Evolutionary conservation across 2,329 filamentous ascomycete genomes (phyloP).

Genomic region (Pseudodiploospora longispora): DNA sequence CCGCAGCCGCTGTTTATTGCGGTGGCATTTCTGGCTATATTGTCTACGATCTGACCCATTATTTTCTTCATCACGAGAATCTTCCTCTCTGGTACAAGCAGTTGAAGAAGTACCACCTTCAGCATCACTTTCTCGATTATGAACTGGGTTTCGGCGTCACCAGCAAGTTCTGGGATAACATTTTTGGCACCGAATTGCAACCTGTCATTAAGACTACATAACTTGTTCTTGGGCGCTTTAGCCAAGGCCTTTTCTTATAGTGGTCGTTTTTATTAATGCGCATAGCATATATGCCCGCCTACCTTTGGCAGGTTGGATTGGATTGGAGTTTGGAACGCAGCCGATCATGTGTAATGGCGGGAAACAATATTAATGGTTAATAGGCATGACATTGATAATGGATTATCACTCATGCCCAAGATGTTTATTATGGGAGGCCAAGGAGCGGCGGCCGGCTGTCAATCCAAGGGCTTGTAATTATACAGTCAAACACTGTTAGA

Average conservation of each 20-base stretch:
- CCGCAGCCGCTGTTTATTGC: conserved; percentile 69
- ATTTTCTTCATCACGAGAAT: conserved; percentile 94
- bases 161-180: conserved; percentile 86
- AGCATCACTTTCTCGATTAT: conserved; percentile 96
- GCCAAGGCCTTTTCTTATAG: background rate
- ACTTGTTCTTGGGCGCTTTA: conserved; percentile 1
- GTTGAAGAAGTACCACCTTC: conserved; percentile 95
- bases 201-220: conserved; percentile 26
- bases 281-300: no score
- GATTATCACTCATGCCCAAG: no score
- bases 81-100: conserved; percentile 83
- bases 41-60: conserved; percentile 95
- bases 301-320: no score
- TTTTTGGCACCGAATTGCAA: conserved; percentile 81
- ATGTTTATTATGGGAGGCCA: no score
- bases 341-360: no score
- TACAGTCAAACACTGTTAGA: no score
- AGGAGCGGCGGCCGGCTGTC: no score
- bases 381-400: no score
- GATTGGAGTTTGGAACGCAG: no score
- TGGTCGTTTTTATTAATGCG: no score
- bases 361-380: no score
- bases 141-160: conserved; percentile 97
- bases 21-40: conserved; percentile 94
- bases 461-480: no score